Evolutionary conservation across 768 basidiomycete genomes (phyloP).

Genomic region (Gloeopeniophorella convolvens): DNA sequence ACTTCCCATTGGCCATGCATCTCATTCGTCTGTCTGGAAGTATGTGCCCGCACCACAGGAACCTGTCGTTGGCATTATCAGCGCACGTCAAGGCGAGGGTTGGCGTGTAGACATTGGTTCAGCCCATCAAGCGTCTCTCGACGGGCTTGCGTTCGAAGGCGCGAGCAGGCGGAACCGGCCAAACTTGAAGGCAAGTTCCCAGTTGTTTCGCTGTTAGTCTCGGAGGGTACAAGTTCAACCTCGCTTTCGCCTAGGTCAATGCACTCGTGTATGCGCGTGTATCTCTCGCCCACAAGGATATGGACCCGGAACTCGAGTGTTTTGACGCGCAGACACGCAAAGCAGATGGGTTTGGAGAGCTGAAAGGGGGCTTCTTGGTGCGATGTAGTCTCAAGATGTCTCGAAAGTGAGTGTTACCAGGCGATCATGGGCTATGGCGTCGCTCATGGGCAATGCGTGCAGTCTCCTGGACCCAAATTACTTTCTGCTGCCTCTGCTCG

Average conservation of each 20-base stretch:
- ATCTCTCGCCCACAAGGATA: slow-evolving; percentile 90
- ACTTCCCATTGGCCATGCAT: not conserved
- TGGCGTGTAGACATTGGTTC: slow-evolving; percentile 93
- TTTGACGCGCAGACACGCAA: slow-evolving; percentile 92
- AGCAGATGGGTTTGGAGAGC: slow-evolving; percentile 87
- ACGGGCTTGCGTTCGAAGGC: slow-evolving; percentile 91
- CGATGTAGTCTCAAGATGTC: slow-evolving; percentile 80
- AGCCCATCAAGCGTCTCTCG: slow-evolving; percentile 78
- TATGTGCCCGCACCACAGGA: slow-evolving; percentile 90
- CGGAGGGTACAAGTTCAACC: not conserved
- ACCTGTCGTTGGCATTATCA: slow-evolving; percentile 78
- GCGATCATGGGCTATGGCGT: not conserved
- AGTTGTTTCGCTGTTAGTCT: not conserved
- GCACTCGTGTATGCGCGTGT: slow-evolving; percentile 88
- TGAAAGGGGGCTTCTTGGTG: slow-evolving; percentile 83
- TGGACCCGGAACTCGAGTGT: slow-evolving; percentile 97
- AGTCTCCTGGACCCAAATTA: slow-evolving; percentile 78
- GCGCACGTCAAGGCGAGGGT: slow-evolving; percentile 77
- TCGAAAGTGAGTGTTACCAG: slow-evolving; percentile 57
- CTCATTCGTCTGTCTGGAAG: slow-evolving; percentile 40
- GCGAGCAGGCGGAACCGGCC: slow-evolving; percentile 93
- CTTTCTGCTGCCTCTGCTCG: slow-evolving; percentile 76
- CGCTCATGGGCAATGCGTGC: slow-evolving; percentile 3
- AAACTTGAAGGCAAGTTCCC: slow-evolving; percentile 72
- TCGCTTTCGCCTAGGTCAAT: slow-evolving; percentile 56